Base-by-base conservation (phyloP, 148 eudicot species). In the Dysphania ambrosioides region DNA sequence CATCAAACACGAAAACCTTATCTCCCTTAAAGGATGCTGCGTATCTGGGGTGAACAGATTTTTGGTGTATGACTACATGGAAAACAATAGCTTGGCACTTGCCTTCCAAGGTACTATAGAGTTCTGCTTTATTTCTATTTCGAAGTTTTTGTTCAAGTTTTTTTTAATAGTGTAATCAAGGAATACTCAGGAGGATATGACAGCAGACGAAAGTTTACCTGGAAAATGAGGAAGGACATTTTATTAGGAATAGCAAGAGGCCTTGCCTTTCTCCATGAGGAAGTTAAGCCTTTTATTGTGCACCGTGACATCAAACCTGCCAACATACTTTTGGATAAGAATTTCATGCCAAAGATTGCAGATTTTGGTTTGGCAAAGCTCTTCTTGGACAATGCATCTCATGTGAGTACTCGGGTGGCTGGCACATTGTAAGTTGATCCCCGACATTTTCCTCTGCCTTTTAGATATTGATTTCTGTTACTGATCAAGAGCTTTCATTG, bases 371-470 rank as follows among this genome's bases (percentile, higher is more conserved):
- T 89, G 71, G 62, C 93, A 29, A 87, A 81, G 72, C 74, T 87
- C 11, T 84, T 89, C 38, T 62, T 67, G n/a, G 84, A 70, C 36
- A 77, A 78, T 60, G 32, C 72, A 5, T 81, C 91, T 23, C 78
- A 85, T 62, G 72, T 88, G 53, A 90, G 91, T 72, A 90, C 95
- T 75, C 83, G 91, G 2, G 91, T 90, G 24, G 95, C 91, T 11
- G 91, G 91, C 26, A 90, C 95, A 79, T 74, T 88, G 91, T 90
- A 74, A 88, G 91, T 83, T 35, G 38, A 69, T 71, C 32, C 6
- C 34, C 11, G 32, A 6, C 5, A 1, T 55, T 11, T 9, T 29
- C 1, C 2, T 5, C 15, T 64, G 31, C 24, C 13, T 19, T 66
- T 35, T 51, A 8, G n/a, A 56, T 30, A 56, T 11, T 66, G 29